Percentiles rank a stretch among this genome's conserved stretches.
These are phyloP conservation scores for Phytophthora quininea DNA, from an alignment of 352 stramenopile genomes.

Conservation along the genomic window DNA sequence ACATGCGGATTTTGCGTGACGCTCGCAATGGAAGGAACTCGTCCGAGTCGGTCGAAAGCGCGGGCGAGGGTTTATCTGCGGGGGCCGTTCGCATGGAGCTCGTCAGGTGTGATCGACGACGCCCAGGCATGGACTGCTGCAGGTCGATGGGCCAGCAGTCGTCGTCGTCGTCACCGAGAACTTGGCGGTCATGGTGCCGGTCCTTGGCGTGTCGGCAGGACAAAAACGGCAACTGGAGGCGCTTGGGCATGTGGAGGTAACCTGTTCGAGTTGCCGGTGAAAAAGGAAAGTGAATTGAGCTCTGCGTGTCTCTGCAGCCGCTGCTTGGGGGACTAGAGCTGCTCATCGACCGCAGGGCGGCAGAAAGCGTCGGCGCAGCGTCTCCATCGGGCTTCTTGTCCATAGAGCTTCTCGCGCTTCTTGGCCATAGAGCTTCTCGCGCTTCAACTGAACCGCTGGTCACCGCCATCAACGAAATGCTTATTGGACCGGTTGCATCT, in stretches of 20 bases:
- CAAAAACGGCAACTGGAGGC: constrained; percentile 31
- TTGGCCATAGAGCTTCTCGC: not conserved
- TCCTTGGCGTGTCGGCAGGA: constrained; percentile 8
- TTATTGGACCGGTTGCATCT: not conserved
- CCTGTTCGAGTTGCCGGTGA: not conserved
- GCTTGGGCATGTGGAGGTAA: constrained; percentile 21
- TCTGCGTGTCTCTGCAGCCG: not conserved
- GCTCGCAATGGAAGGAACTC: not conserved
- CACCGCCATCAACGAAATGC: not conserved
- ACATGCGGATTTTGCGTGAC: constrained; percentile 33
- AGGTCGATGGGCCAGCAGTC: constrained; percentile 20
- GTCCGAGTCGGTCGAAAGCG: constrained; percentile 25
- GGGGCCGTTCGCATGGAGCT: constrained; percentile 30
- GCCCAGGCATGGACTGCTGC: not conserved
- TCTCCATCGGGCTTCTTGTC: not conserved
- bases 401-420: not conserved
- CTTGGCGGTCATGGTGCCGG: constrained; percentile 1
- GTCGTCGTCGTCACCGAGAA: constrained; percentile 11
- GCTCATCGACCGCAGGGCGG: not conserved
- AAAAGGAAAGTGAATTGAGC: constrained; percentile 1
- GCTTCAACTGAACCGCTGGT: constrained; percentile 2
- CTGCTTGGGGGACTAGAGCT: not conserved
- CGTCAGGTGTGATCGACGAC: constrained; percentile 20
- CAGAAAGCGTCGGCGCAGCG: not conserved
- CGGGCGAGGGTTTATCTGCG: constrained; percentile 23